Percentiles rank a stretch among this genome's conserved stretches.
These are phyloP conservation scores for Clausena lansium DNA, from an alignment of 345 rosid genomes.

Conservation along the genomic window DNA sequence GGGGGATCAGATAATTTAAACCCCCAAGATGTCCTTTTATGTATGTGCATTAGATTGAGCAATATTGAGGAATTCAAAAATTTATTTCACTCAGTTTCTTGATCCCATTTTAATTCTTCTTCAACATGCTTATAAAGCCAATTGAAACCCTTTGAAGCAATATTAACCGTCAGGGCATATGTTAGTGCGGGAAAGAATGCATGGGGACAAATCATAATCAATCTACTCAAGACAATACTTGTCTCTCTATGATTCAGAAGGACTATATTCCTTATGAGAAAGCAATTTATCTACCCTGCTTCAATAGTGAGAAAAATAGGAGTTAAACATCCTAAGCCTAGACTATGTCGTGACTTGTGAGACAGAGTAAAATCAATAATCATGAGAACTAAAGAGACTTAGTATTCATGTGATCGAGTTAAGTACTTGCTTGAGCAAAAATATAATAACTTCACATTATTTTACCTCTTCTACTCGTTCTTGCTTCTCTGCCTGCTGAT, in stretches of 20 bases:
- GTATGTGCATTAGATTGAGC: not conserved
- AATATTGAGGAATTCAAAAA: too few relatives aligned
- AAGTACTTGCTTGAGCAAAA: not conserved
- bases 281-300: too few relatives aligned
- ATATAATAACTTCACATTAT: not conserved
- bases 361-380: not conserved
- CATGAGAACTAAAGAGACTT: not conserved
- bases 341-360: not conserved
- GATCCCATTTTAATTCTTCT: not conserved
- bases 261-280: too few relatives aligned
- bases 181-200: not conserved
- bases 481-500: not conserved
- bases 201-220: not conserved
- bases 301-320: not conserved
- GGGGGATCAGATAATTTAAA: too few relatives aligned
- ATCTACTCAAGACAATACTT: not conserved
- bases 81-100: not conserved
- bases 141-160: too few relatives aligned
- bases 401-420: not conserved
- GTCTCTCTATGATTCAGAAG: too few relatives aligned
- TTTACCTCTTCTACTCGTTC: not conserved
- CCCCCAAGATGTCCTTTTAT: not conserved
- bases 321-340: not conserved
- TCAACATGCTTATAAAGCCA: not conserved
- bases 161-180: too few relatives aligned